Base-by-base conservation (phyloP, 352 stramenopile genomes). In the Pythium dissimile region DNA sequence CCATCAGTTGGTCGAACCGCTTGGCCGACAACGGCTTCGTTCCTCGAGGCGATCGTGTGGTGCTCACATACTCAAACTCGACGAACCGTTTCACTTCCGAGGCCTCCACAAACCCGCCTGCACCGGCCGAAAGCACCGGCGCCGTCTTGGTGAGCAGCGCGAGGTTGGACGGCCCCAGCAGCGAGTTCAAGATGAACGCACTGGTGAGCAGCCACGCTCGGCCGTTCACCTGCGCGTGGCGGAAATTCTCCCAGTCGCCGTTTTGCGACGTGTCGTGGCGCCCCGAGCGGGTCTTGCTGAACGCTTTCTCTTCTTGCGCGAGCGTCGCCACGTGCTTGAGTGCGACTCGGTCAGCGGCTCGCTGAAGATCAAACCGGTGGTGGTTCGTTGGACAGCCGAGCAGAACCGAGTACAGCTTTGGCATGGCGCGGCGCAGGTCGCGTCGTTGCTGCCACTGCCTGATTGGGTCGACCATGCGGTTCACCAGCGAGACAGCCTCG, bases 201-300 rank as follows among this genome's bases (percentile, higher is more conserved):
- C 68, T 89, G 1, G 76, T 89, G 9, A 96, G 66, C 18, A 84
- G 35, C 24, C 89, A 70, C 0, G 66, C 52, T 12, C 82, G 55
- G 16, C 77, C 73, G 46, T 94, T 84, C 43, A 94, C 50, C 0
- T 65, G 84, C 8, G 88, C 87, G 64, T 90, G 84, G 11, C 88
- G 77, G 49, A 95, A 97, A 58, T 96, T 97, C 55, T 95, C 78
- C 83, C 85, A 96, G 54, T 96, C 88, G 9, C 85, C 85, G 16
- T 90, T 82, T 62, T 96, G 85, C 2, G 80, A 92, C 2, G 80
- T 96, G 57, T 95, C 83, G 16, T 52, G 42, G 3, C 75, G 60
- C 13, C 73, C 71, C 0, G 70, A 83, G 15, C 64, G 68, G 56
- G 72, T 78, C 34, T 73, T 80, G 63, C 75, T 86, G 24, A 87